phyloP scores from a whole-genome alignment of 2,329 filamentous ascomycete species.

The Pseudogymnoascus sp. region DNA sequence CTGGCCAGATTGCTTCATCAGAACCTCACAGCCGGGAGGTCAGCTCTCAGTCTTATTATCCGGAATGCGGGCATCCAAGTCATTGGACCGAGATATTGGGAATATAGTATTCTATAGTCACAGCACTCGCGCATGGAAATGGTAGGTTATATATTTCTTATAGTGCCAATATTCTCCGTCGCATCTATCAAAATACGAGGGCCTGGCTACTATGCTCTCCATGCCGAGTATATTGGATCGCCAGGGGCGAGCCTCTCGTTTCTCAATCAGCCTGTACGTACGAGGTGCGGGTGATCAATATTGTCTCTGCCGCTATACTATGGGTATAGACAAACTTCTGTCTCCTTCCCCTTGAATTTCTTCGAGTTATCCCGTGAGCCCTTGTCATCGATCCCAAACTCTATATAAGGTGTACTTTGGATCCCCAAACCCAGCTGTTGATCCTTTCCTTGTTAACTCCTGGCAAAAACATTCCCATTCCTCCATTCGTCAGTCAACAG shows the following conservation, averaged over 20 bases:
- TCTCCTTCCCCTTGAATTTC: not conserved
- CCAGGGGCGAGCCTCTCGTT: not conserved
- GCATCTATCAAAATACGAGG: not conserved
- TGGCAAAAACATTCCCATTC: not conserved
- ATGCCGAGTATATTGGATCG: not conserved
- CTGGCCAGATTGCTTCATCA: constrained; percentile 2
- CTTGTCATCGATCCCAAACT: not conserved
- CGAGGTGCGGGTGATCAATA: constrained; percentile 1
- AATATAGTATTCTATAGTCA: constrained; percentile 4
- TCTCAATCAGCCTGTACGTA: not conserved
- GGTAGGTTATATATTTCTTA: constrained; percentile 2
- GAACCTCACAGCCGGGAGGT: not conserved
- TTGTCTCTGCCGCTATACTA: not conserved
- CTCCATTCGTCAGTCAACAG: not conserved
- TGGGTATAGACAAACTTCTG: not conserved
- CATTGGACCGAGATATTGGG: constrained; percentile 8
- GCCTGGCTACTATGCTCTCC: not conserved
- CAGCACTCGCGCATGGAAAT: not conserved
- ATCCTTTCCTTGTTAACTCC: not conserved
- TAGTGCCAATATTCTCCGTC: constrained; percentile 1
- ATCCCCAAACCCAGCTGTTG: not conserved
- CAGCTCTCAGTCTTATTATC: not conserved
- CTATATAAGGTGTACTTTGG: not conserved
- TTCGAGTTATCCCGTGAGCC: not conserved
- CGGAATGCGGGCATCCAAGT: constrained; percentile 7